Conservation (phyloP, 163 green algal species). For the Chlamydomonas reinhardtii region DNA sequence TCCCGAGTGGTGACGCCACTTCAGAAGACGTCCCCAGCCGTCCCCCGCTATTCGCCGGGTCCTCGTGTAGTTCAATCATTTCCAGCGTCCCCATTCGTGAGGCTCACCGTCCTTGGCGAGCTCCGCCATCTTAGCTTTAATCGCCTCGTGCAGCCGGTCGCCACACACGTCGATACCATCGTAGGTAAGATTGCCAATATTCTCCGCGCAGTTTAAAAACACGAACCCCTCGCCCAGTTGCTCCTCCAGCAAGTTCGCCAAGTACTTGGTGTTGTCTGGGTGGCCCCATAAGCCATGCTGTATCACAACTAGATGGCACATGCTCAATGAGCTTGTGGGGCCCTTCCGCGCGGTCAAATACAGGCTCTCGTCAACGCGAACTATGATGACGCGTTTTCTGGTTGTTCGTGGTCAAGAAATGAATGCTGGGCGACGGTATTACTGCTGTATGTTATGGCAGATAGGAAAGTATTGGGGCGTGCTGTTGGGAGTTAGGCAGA, state of each 20-base stretch:
- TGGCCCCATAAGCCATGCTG: conserved; percentile 63
- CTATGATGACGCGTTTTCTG: not conserved
- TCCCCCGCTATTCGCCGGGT: too few species aligned
- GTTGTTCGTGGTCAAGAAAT: too few species aligned
- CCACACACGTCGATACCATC: conserved; percentile 51
- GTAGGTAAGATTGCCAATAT: conserved; percentile 40
- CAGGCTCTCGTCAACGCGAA: not conserved
- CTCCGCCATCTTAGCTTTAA: not conserved
- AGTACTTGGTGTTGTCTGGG: conserved; percentile 36
- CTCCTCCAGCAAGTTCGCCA: conserved; percentile 20
- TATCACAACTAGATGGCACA: conserved; percentile 54
- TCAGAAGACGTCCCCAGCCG: too few species aligned
- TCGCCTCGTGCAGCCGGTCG: conserved; percentile 26
- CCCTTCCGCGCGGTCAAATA: not conserved
- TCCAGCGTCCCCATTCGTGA: too few species aligned
- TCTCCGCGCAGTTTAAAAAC: conserved; percentile 47
- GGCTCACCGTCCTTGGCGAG: not conserved
- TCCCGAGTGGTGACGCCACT: too few species aligned
- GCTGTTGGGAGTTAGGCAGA: too few species aligned
- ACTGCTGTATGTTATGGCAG: too few species aligned
- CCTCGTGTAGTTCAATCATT: too few species aligned
- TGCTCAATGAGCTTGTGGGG: not conserved
- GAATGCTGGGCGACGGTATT: too few species aligned
- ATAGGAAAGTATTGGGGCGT: too few species aligned
- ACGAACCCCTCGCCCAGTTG: not conserved